These are phyloP conservation scores for Ogataea wickerhamii DNA, from an alignment of 805 yeast genomes.

Conservation along the genomic window DNA sequence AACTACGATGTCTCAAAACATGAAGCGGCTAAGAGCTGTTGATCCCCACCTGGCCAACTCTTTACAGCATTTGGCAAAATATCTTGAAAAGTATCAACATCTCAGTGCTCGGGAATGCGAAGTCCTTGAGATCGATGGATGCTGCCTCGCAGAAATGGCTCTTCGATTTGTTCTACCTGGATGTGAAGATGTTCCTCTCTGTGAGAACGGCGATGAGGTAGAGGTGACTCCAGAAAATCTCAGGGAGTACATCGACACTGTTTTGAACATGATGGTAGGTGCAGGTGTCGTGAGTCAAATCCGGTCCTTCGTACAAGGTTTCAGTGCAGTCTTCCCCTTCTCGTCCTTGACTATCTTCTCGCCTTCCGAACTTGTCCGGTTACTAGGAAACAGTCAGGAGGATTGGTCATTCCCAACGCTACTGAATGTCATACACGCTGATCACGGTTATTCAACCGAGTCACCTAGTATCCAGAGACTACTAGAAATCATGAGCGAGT, in stretches of 20 bases:
- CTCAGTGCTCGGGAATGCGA: conserved; percentile 8
- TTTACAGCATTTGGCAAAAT: conserved; percentile 44
- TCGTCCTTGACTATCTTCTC: conserved; percentile 67
- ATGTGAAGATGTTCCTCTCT: conserved; percentile 53
- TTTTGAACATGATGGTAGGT: conserved; percentile 57
- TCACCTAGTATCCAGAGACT: conserved; percentile 60
- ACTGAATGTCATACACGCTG: conserved; percentile 63
- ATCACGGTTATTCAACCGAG: conserved; percentile 82
- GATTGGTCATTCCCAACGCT: conserved; percentile 79
- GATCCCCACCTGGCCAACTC: conserved; percentile 62
- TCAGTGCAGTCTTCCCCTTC: conserved; percentile 78
- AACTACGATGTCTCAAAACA: conserved; percentile 13
- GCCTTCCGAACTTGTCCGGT: conserved; percentile 63
- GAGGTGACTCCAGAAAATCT: conserved; percentile 52
- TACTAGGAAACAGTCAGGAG: conserved; percentile 78
- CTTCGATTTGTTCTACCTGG: conserved; percentile 80
- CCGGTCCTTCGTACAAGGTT: conserved; percentile 70
- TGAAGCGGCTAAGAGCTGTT: conserved; percentile 44
- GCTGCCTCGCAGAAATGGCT: conserved; percentile 50
- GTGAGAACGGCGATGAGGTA: conserved; percentile 50
- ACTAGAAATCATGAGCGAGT: conserved; percentile 56
- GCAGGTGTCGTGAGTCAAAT: conserved; percentile 65
- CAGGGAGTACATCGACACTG: conserved; percentile 50
- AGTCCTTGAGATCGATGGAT: conserved; percentile 19
- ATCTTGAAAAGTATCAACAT: conserved; percentile 29